phyloP scores from a whole-genome alignment of 352 stramenopile species.

The Phytophthora crassamura region DNA sequence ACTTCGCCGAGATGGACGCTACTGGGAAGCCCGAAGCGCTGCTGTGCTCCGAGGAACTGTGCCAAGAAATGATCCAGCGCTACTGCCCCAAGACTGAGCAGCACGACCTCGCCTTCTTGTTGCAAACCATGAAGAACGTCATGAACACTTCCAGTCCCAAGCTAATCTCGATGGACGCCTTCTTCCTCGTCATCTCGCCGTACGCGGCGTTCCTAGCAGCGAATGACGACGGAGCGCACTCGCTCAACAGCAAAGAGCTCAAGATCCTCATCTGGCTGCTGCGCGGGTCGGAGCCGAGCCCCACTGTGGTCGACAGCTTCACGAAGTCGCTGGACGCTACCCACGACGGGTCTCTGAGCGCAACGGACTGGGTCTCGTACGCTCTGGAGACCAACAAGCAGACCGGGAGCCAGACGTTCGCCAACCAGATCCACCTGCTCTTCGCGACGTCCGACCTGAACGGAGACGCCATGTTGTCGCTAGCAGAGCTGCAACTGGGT shows the following conservation, averaged over 20 bases:
- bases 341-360: slow-evolving; percentile 56
- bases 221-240: slow-evolving; percentile 65
- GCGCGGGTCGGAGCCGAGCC: slow-evolving; percentile 62
- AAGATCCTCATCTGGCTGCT: slow-evolving; percentile 75
- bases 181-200: slow-evolving; percentile 65
- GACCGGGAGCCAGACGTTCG: slow-evolving; percentile 50
- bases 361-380: slow-evolving; percentile 76
- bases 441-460: slow-evolving; percentile 62
- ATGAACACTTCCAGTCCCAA: slow-evolving; percentile 8
- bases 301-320: slow-evolving; percentile 46
- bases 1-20: slow-evolving; percentile 29
- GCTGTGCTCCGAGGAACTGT: slow-evolving; percentile 46
- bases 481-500: slow-evolving; percentile 54
- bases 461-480: slow-evolving; percentile 61
- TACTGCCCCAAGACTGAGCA: slow-evolving; percentile 41
- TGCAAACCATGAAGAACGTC: slow-evolving; percentile 51
- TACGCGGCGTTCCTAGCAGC: slow-evolving; percentile 72
- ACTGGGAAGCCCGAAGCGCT: slow-evolving; percentile 23
- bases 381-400: slow-evolving; percentile 56
- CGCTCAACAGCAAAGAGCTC: slow-evolving; percentile 62
- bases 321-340: slow-evolving; percentile 71
- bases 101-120: slow-evolving; percentile 51
- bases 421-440: slow-evolving; percentile 61
- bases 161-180: slow-evolving; percentile 59
- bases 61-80: slow-evolving; percentile 49